These are phyloP conservation scores for Verruconis gallopava DNA, from an alignment of 2,329 filamentous ascomycete genomes.

Conservation along the genomic window DNA sequence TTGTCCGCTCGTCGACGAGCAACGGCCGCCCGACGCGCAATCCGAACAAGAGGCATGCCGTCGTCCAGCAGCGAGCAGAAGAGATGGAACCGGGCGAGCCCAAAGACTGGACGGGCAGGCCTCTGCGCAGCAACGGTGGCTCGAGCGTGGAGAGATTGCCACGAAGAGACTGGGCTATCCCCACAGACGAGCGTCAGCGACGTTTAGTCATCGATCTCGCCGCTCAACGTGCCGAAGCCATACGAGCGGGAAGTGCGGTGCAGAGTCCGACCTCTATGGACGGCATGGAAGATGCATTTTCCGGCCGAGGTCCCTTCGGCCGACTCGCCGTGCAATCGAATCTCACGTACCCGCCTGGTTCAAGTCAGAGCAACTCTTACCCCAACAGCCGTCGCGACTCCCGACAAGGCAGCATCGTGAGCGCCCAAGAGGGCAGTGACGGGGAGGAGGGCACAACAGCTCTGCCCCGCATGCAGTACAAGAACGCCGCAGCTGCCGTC, in stretches of 20 bases:
- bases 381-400: constrained; percentile 3
- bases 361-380: neutral
- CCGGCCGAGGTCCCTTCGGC: neutral
- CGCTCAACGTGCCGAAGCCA: neutral
- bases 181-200: constrained; percentile 5
- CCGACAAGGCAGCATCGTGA: constrained; percentile 4
- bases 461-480: constrained; percentile 3
- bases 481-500: constrained; percentile 1
- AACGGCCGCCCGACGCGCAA: constrained; percentile 4
- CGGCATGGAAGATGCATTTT: neutral
- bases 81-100: constrained; percentile 4
- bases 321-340: neutral
- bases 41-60: constrained; percentile 4
- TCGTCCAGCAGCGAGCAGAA: constrained; percentile 4
- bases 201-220: neutral
- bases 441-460: constrained; percentile 8
- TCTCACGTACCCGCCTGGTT: neutral
- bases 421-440: neutral
- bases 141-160: neutral
- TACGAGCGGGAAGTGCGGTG: neutral
- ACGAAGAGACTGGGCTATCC: constrained; percentile 5
- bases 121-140: neutral
- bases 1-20: neutral
- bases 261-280: neutral
- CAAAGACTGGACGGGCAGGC: neutral